phyloP scores from a whole-genome alignment of 2,329 filamentous ascomycete species.

The Pseudopyrenochaeta lycopersici region DNA sequence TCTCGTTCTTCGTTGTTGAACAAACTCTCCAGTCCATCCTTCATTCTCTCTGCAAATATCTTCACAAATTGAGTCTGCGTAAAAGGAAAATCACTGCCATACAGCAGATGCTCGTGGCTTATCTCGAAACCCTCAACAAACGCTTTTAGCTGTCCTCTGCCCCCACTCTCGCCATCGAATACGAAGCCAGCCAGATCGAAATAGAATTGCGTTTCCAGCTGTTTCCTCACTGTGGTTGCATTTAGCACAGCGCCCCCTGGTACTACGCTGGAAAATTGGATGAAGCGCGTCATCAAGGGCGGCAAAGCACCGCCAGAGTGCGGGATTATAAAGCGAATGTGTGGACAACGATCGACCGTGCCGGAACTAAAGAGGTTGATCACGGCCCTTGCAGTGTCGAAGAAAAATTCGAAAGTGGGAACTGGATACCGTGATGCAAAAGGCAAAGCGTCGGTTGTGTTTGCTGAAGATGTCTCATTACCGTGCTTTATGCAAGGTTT shows the following conservation, averaged over 20 bases:
- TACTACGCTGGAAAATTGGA: constrained; percentile 50
- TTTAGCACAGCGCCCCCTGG: constrained; percentile 41
- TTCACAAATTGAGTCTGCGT: constrained; percentile 52
- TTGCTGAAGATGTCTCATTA: constrained; percentile 9
- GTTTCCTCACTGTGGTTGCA: constrained; percentile 38
- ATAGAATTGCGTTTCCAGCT: constrained; percentile 56
- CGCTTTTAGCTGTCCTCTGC: constrained; percentile 57
- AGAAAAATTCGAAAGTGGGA: constrained; percentile 62
- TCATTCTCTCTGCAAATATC: constrained; percentile 52
- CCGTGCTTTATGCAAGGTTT: constrained; percentile 53
- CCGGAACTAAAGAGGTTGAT: constrained; percentile 60
- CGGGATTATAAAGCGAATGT: constrained; percentile 59
- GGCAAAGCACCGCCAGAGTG: constrained; percentile 59
- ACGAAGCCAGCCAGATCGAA: constrained; percentile 64
- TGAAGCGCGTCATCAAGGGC: constrained; percentile 56
- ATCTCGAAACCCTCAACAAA: constrained; percentile 55
- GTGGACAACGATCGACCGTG: constrained; percentile 56
- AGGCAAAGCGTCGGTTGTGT: constrained; percentile 45
- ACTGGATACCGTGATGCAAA: constrained; percentile 51
- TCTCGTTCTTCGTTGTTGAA: constrained; percentile 47
- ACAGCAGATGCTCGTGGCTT: constrained; percentile 53
- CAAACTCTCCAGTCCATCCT: constrained; percentile 50
- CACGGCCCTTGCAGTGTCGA: constrained; percentile 61
- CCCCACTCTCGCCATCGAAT: constrained; percentile 51
- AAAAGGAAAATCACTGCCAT: constrained; percentile 64